These are phyloP conservation scores for Rusavskia elegans DNA, from an alignment of 495 filamentous ascomycete genomes.

Conservation along the genomic window DNA sequence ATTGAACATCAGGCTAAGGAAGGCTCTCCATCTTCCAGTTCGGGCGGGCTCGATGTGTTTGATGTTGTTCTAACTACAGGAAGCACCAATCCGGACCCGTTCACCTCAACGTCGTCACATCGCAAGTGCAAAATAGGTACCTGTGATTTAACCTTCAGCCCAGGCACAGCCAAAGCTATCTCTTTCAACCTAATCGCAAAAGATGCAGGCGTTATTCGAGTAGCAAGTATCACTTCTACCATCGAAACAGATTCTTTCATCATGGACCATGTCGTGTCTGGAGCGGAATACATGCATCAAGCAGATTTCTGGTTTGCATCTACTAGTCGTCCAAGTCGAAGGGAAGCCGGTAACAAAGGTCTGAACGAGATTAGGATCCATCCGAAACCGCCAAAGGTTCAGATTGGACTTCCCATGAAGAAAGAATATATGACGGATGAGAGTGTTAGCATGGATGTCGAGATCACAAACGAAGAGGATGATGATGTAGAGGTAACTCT, in stretches of 20 bases:
- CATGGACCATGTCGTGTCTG: constrained; percentile 44
- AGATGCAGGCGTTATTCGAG: constrained; percentile 62
- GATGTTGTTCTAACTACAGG: background rate
- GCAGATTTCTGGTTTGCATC: constrained; percentile 40
- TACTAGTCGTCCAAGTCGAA: constrained; percentile 19
- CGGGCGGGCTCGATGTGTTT: background rate
- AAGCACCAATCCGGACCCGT: background rate
- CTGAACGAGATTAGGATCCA: constrained; percentile 42
- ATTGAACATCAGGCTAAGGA: constrained; percentile 23
- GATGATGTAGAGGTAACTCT: constrained; percentile 55
- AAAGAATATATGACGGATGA: constrained; percentile 77
- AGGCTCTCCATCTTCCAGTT: background rate
- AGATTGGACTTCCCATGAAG: constrained; percentile 44
- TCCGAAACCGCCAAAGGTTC: constrained; percentile 85
- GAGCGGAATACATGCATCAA: constrained; percentile 23
- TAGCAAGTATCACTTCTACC: constrained; percentile 45
- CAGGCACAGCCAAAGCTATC: constrained; percentile 54
- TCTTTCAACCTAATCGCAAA: constrained; percentile 56
- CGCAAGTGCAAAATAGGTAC: constrained; percentile 28
- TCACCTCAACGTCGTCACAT: background rate
- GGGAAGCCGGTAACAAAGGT: constrained; percentile 25
- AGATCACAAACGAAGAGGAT: constrained; percentile 71
- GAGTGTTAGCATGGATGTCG: constrained; percentile 44
- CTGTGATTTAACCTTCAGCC: constrained; percentile 50
- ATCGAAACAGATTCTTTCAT: constrained; percentile 51